Conservation (phyloP, 2,329 filamentous ascomycete genomes). For the Hypoxylon sp. region DNA sequence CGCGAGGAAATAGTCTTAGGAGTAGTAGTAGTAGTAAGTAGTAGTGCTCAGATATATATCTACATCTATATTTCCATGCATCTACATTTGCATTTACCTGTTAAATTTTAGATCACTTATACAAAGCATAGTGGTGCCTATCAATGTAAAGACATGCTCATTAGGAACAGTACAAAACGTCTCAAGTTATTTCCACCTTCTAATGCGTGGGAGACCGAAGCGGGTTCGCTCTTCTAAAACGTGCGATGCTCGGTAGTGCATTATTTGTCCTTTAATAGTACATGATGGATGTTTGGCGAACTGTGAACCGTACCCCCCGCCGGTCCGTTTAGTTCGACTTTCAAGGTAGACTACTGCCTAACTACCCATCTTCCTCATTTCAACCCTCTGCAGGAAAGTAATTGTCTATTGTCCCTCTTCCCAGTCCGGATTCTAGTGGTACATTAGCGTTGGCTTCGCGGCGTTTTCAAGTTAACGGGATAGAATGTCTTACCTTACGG, state of each 20-base stretch:
- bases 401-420: constrained; percentile 56
- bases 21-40: neutral
- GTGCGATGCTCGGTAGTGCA: constrained; percentile 21
- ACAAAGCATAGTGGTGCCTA: no score
- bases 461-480: neutral
- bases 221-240: constrained; percentile 20
- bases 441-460: constrained; percentile 1
- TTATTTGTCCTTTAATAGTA: constrained; percentile 40
- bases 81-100: no score
- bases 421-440: constrained; percentile 63
- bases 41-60: no score
- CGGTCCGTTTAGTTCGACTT: constrained; percentile 3
- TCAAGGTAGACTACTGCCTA: no score
- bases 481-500: constrained; percentile 77
- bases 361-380: no score
- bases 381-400: no score
- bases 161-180: constrained; percentile 13
- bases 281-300: constrained; percentile 27
- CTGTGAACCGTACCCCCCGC: constrained; percentile 9
- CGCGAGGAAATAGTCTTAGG: constrained; percentile 60
- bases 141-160: constrained; percentile 3
- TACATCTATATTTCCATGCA: no score
- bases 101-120: no score
- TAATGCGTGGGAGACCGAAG: constrained; percentile 25
- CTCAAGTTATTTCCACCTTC: constrained; percentile 23